These are phyloP conservation scores for Dittrichia graveolens DNA, from an alignment of 129 eudicot species.

Conservation along the genomic window DNA sequence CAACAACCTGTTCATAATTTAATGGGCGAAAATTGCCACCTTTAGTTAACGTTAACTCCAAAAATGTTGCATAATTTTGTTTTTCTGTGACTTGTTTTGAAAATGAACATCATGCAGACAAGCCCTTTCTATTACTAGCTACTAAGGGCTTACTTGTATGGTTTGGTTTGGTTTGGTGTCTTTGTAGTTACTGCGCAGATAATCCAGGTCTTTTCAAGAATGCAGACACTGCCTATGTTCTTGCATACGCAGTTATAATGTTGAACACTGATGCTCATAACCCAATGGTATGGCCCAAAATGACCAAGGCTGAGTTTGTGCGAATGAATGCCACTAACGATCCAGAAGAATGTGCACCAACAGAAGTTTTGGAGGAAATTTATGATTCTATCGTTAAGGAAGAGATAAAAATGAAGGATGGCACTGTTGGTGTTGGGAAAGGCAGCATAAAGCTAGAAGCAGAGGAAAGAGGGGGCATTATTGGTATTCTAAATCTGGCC, in stretches of 20 bases:
- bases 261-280: conserved; percentile 98
- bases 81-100: background rate
- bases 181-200: conserved; percentile 90
- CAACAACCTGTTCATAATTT: background rate
- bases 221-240: conserved; percentile 95
- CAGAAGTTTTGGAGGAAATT: conserved; percentile 84
- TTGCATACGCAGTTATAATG: conserved; percentile 99
- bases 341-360: conserved; percentile 85
- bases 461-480: conserved; percentile 71
- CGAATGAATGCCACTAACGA: conserved; percentile 77
- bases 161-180: background rate
- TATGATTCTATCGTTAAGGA: conserved; percentile 90
- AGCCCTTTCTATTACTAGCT: conserved; percentile 1
- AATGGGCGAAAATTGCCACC: background rate
- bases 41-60: conserved; percentile 8
- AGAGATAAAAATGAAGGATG: conserved; percentile 94
- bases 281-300: conserved; percentile 94
- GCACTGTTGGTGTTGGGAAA: conserved; percentile 47
- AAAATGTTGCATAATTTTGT: conserved; percentile 3
- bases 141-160: conserved; percentile 2
- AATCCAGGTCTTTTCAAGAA: conserved; percentile 95
- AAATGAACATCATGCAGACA: conserved; percentile 20
- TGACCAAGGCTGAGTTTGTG: conserved; percentile 87
- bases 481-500: conserved; percentile 87
- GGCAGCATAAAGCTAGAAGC: conserved; percentile 70